Evolutionary conservation across 2,329 filamentous ascomycete genomes (phyloP).

Genomic region (Exophiala bonariae): DNA sequence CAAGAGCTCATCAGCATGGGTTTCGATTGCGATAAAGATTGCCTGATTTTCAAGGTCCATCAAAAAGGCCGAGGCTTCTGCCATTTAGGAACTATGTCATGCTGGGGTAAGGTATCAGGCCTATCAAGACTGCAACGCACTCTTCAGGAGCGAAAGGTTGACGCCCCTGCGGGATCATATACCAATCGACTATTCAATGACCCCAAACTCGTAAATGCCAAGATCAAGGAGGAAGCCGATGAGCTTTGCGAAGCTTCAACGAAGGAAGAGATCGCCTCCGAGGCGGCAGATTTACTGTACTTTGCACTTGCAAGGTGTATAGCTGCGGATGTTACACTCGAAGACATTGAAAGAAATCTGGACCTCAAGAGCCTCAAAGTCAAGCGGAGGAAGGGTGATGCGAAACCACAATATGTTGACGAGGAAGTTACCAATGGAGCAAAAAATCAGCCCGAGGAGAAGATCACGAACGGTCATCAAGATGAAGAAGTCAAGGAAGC

Average conservation of each 20-base stretch:
- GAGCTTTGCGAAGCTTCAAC: slow-evolving; percentile 86
- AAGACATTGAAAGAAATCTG: slow-evolving; percentile 88
- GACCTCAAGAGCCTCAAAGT: slow-evolving; percentile 96
- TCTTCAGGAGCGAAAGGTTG: slow-evolving; percentile 74
- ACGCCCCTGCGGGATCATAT: slow-evolving; percentile 86
- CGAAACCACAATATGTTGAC: slow-evolving; percentile 88
- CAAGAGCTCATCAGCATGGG: slow-evolving; percentile 84
- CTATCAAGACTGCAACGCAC: slow-evolving; percentile 86
- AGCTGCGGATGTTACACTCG: slow-evolving; percentile 76
- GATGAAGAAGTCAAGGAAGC: slow-evolving; percentile 41
- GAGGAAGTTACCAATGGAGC: slow-evolving; percentile 50
- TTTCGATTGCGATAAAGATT: slow-evolving; percentile 91
- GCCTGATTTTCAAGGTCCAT: slow-evolving; percentile 82
- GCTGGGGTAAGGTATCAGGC: slow-evolving; percentile 82
- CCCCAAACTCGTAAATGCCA: slow-evolving; percentile 82
- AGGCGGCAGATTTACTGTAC: slow-evolving; percentile 93
- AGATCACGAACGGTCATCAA: slow-evolving; percentile 17
- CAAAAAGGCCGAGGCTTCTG: slow-evolving; percentile 92
- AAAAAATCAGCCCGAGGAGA: slow-evolving; percentile 32
- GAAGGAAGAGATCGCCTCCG: slow-evolving; percentile 83
- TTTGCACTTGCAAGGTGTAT: slow-evolving; percentile 92
- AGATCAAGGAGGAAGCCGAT: slow-evolving; percentile 98
- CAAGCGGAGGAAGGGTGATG: slow-evolving; percentile 87
- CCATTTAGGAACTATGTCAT: slow-evolving; percentile 86
- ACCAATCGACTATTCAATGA: slow-evolving; percentile 92